Conservation (phyloP, 2,329 filamentous ascomycete species). For the Nemania sp. region DNA sequence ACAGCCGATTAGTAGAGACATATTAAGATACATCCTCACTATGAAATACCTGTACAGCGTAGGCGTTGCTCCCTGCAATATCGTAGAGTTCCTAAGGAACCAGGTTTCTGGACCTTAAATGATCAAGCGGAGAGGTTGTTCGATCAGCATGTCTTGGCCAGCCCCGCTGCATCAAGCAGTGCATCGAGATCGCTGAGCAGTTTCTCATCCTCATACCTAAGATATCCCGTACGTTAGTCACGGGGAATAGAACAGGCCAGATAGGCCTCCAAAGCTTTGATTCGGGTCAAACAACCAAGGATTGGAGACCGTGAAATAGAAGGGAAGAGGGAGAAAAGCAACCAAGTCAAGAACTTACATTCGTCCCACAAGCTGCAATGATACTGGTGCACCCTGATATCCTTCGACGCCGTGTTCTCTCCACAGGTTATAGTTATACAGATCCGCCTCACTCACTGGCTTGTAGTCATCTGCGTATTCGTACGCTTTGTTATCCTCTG, state of each 20-base stretch:
- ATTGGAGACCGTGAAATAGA: not conserved
- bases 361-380: conserved; percentile 46
- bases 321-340: not conserved
- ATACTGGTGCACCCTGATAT: conserved; percentile 47
- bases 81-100: not conserved
- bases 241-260: not conserved
- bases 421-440: conserved; percentile 41
- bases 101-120: not conserved
- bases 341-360: conserved; percentile 26
- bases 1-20: no score
- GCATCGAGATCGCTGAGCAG: conserved; percentile 42
- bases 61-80: no score
- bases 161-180: conserved; percentile 39
- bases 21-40: no score
- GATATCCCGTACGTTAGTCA: not conserved
- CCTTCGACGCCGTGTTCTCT: conserved; percentile 42
- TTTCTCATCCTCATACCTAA: conserved; percentile 45
- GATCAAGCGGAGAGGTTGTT: not conserved
- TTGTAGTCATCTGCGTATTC: conserved; percentile 31
- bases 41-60: no score
- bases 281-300: no score
- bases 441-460: conserved; percentile 30
- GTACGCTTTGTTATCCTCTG: conserved; percentile 5
- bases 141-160: conserved; percentile 33
- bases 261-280: no score